phyloP scores from a whole-genome alignment of 305 asterid species.

The Fraxinus angustifolia region DNA sequence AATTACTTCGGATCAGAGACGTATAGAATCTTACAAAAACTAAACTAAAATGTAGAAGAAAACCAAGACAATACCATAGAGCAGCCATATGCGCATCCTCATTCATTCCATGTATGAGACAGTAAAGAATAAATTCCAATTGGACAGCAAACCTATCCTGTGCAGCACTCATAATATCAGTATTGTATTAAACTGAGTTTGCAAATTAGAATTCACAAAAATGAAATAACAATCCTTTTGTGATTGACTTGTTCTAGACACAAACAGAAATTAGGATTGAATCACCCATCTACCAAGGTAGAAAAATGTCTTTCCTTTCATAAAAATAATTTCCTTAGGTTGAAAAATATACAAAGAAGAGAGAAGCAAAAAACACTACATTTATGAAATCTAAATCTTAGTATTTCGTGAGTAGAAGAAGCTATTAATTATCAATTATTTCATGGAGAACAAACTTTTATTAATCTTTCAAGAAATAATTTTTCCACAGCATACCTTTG shows the following conservation, averaged over 20 bases:
- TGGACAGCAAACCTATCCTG: conserved; percentile 65
- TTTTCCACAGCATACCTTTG: conserved; percentile 39
- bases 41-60: not conserved
- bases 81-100: conserved; percentile 52
- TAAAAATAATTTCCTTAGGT: not conserved
- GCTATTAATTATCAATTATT: conserved; percentile 9
- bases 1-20: not conserved
- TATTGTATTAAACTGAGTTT: conserved; percentile 1
- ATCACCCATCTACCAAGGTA: conserved; percentile 9
- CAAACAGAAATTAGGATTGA: not conserved
- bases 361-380: not conserved
- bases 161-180: conserved; percentile 17
- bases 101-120: conserved; percentile 41
- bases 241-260: not conserved
- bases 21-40: not conserved
- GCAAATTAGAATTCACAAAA: conserved; percentile 1
- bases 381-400: not conserved
- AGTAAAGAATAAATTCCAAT: conserved; percentile 52
- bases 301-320: not conserved
- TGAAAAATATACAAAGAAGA: not conserved
- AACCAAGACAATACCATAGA: conserved; percentile 41
- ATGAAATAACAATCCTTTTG: not conserved
- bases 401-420: not conserved
- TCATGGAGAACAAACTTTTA: not conserved
- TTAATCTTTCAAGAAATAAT: conserved; percentile 2